Percentiles rank a stretch among this genome's conserved stretches.
These are phyloP conservation scores for Hsuehochloa calcarea DNA, from an alignment of 176 grass and related monocot species.

Conservation along the genomic window DNA sequence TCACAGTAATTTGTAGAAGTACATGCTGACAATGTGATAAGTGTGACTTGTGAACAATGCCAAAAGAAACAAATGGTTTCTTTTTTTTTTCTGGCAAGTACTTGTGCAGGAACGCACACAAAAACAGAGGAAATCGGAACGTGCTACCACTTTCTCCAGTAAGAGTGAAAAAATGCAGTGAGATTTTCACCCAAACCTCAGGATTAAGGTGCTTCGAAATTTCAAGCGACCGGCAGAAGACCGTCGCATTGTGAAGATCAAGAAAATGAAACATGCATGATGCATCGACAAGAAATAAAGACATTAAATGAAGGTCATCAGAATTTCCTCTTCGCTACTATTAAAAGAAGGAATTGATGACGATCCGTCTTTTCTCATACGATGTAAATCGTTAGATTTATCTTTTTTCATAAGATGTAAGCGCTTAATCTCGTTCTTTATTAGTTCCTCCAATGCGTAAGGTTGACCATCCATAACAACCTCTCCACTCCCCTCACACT, in stretches of 20 bases:
- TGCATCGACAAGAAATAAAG: background rate
- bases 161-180: no score
- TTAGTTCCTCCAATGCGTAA: no score
- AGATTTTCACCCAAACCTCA: no score
- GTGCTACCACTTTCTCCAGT: no score
- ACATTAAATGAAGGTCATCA: background rate
- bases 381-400: no score
- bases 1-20: background rate
- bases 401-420: no score
- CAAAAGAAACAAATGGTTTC: background rate
- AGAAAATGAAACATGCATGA: background rate
- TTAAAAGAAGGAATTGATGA: no score
- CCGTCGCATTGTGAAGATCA: background rate
- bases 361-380: no score
- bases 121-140: background rate
- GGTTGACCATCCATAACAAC: no score
- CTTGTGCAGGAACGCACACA: background rate
- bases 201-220: background rate
- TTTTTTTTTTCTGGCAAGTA: background rate
- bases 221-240: background rate
- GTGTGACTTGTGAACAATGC: background rate
- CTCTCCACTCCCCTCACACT: no score
- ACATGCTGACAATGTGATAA: background rate
- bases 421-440: no score
- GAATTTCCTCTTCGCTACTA: conserved; percentile 34